Evolutionary conservation across 163 green algal species (phyloP).

Genomic region (Chloromonas sp.): DNA sequence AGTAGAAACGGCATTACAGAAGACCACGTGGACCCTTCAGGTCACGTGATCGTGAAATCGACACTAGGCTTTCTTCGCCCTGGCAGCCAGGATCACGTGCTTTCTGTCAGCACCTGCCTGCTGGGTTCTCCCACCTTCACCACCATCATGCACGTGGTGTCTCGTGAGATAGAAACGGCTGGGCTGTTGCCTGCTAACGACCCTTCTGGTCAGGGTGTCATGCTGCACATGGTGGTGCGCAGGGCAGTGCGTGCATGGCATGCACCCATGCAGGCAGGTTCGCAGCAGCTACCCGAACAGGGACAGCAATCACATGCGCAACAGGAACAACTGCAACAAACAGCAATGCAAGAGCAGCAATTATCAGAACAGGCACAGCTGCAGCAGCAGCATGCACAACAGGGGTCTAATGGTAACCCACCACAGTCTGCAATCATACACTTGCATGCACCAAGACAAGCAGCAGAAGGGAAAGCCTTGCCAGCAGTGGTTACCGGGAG

Average conservation of each 20-base stretch:
- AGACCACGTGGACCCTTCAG: neutral
- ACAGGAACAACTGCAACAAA: conserved; percentile 3
- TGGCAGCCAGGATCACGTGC: conserved; percentile 17
- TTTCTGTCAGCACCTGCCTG: conserved; percentile 19
- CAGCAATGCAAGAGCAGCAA: neutral
- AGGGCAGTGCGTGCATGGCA: neutral
- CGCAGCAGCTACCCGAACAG: neutral
- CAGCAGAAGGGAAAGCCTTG: no score
- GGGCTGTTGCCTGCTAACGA: conserved; percentile 25
- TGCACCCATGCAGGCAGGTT: neutral
- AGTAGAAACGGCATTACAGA: neutral
- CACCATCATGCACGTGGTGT: neutral
- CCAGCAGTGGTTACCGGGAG: no score
- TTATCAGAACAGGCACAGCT: no score
- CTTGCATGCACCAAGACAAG: no score
- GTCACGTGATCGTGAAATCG: neutral
- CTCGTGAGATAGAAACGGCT: neutral
- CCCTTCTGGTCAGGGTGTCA: neutral
- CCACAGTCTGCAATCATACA: no score
- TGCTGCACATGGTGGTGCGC: no score
- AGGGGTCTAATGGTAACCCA: no score
- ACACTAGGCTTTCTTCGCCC: conserved; percentile 38
- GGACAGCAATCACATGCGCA: conserved; percentile 15
- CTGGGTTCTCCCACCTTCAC: conserved; percentile 4
- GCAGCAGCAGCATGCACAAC: no score